Evolutionary conservation across 179 eudicot genomes (phyloP).

Genomic region (Heliamphora ciliata): DNA sequence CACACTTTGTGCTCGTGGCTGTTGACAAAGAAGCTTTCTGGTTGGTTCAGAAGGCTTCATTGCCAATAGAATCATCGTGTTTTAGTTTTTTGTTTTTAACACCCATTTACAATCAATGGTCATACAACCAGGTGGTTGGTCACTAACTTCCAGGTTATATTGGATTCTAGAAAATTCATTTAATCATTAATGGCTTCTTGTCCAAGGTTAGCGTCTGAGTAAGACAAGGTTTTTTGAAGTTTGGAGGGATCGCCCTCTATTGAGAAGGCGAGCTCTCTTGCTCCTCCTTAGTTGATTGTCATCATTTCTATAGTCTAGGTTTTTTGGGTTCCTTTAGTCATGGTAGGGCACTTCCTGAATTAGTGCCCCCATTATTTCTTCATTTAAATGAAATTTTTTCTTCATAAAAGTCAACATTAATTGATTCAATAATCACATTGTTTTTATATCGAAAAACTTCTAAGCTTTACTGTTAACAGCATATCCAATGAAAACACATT

Average conservation of each 20-base stretch:
- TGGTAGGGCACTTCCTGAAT: too few relatives aligned
- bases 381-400: not conserved
- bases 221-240: not conserved
- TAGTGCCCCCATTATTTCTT: not conserved
- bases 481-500: not conserved
- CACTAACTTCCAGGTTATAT: constrained; percentile 10
- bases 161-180: constrained; percentile 9
- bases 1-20: too few relatives aligned
- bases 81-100: not conserved
- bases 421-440: not conserved
- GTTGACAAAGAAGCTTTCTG: too few relatives aligned
- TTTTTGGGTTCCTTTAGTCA: not conserved
- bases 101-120: not conserved
- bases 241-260: not conserved
- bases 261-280: not conserved
- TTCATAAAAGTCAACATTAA: not conserved
- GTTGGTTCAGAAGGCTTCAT: not conserved
- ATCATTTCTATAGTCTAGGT: not conserved
- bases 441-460: not conserved
- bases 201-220: constrained; percentile 6
- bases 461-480: not conserved
- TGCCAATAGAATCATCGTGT: not conserved
- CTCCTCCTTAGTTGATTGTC: not conserved
- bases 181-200: constrained; percentile 13
- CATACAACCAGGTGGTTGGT: constrained; percentile 7